Evolutionary conservation across 2,329 filamentous ascomycete genomes (phyloP).

Genomic region (Aspergillus latus): DNA sequence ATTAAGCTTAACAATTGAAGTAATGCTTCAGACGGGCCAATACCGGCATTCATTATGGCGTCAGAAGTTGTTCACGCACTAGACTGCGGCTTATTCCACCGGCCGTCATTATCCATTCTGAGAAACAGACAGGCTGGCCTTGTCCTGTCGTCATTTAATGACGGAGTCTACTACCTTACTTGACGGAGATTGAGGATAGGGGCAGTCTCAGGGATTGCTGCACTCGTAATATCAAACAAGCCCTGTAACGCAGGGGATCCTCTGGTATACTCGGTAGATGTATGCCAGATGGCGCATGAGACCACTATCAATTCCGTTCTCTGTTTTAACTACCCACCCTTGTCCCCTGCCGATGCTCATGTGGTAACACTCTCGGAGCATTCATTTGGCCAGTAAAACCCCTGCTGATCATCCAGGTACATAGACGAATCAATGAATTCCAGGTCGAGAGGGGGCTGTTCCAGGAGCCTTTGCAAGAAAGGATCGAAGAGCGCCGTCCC

Average conservation of each 20-base stretch:
- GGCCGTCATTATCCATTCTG: not conserved
- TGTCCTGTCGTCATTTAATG: too few relatives aligned
- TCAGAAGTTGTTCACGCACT: not conserved
- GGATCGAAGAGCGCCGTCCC: not conserved
- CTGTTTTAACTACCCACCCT: not conserved
- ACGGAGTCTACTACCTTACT: too few relatives aligned
- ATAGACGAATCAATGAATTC: slow-evolving; percentile 3
- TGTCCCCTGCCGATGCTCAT: not conserved
- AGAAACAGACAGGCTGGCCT: not conserved
- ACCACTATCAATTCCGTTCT: not conserved
- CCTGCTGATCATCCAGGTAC: not conserved
- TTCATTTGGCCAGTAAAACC: not conserved
- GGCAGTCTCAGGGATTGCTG: too few relatives aligned
- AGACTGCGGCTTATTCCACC: not conserved
- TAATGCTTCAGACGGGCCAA: not conserved
- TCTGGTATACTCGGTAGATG: not conserved
- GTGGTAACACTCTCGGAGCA: not conserved
- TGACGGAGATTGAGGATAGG: too few relatives aligned
- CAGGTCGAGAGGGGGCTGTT: not conserved
- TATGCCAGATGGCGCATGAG: not conserved
- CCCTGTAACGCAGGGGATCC: not conserved
- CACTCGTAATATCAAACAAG: too few relatives aligned
- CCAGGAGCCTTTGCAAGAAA: not conserved
- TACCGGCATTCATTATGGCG: not conserved
- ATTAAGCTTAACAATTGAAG: not conserved